Percentiles rank a stretch among this genome's conserved stretches.
phyloP scores from a whole-genome alignment of 441 rosid species.

The Biscutella auriculata region DNA sequence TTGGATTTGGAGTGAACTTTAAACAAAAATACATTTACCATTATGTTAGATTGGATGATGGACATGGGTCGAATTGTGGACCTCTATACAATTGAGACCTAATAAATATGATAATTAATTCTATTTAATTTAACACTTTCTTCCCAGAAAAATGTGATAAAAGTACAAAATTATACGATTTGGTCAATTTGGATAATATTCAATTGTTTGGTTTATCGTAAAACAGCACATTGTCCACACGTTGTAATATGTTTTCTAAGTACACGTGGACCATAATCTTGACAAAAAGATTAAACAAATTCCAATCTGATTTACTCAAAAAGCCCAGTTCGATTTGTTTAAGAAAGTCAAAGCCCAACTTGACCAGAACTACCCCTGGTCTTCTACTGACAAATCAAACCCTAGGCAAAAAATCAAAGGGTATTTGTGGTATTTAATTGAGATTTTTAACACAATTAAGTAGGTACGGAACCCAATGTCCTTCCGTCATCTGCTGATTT shows the following conservation, averaged over 20 bases:
- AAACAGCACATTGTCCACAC: constrained; percentile 9
- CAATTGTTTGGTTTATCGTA: no score
- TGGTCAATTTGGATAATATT: no score
- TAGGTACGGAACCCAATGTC: constrained; percentile 4
- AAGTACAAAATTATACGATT: no score
- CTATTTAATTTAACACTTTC: no score
- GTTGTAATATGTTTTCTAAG: neutral
- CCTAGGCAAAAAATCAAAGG: neutral
- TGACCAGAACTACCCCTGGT: constrained; percentile 17
- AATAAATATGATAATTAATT: no score
- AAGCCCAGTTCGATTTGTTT: neutral
- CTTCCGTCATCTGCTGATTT: constrained; percentile 11
- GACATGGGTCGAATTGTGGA: no score
- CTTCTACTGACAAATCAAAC: neutral
- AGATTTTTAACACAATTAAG: neutral
- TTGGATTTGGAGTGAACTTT: no score
- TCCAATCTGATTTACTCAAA: neutral
- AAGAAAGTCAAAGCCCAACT: constrained; percentile 4
- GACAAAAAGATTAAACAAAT: neutral
- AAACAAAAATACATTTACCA: no score
- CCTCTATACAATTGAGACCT: no score
- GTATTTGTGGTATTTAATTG: neutral
- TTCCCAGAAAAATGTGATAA: no score
- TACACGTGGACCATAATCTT: neutral
- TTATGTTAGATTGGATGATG: no score